Evolutionary conservation across 176 grass and related monocot genomes (phyloP).

Genomic region (Poa pratensis): DNA sequence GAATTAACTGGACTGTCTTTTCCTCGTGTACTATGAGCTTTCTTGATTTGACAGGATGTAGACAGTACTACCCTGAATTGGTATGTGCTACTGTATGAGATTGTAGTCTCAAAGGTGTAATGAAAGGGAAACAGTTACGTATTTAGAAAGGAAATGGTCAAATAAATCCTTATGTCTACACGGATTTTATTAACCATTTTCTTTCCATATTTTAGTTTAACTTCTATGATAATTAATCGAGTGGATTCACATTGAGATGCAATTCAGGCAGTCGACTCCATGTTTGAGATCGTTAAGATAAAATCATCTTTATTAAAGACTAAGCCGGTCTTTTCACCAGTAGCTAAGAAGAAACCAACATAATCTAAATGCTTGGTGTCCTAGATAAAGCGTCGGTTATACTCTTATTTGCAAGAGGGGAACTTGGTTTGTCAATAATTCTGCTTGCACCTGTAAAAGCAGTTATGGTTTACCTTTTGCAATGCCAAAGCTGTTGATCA

Average conservation of each 20-base stretch:
- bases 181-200: background rate
- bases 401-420: background rate
- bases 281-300: background rate
- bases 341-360: background rate
- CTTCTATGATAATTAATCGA: background rate
- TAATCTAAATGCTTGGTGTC: background rate
- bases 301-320: background rate
- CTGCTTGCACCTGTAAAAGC: no score
- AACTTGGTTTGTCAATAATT: background rate
- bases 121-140: background rate
- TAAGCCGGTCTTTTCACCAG: background rate
- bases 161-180: background rate
- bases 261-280: background rate
- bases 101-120: background rate
- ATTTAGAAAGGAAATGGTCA: background rate
- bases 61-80: background rate
- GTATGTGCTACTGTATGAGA: background rate
- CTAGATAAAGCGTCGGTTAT: background rate
- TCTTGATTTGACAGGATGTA: slow-evolving; percentile 22
- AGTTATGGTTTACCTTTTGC: background rate
- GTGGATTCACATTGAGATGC: background rate
- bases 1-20: background rate
- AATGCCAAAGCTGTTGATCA: background rate
- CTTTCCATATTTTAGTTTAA: background rate
- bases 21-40: background rate